Evolutionary conservation across 352 stramenopile species (phyloP), one percentile per base, ranked within the genome.

Genomic region (Pythium phragmiticola): DNA sequence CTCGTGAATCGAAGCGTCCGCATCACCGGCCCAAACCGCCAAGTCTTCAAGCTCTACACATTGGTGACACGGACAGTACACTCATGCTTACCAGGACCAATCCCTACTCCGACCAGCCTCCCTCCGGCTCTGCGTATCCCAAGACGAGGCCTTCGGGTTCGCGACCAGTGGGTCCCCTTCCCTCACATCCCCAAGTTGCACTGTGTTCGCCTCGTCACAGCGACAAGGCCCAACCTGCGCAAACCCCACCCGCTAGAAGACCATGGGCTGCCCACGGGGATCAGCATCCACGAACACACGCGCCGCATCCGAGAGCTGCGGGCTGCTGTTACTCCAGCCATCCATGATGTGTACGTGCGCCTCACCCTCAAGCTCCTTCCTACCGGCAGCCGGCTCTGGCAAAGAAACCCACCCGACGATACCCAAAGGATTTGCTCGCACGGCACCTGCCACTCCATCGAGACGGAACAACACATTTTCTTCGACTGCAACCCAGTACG

Each of bases 321-420:
- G 3, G 16, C 43, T 13, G 14, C 16, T 19, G 43, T 49, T 17
- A 49, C 43, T 12, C 43, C 43, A 11, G 43, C 26, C 11, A 17
- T 49, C 17, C 43, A 26, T 11, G 43, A 49, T 26, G 43, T 49
- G 14, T 49, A 49, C 43, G 8, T 28, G 7, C 14, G 43, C 7
- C 43, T 49, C n/a, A 28, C 43, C 3, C n/a, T 30, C 43, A 49
- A 49, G 43, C 43, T 49, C 43, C 43, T 49, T 12, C 43, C 43
- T 12, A 49, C 43, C 9, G 43, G 43, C 43, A 49, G 43, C n/a
- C 4, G 43, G 7, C 43, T 28, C 14, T 49, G 43, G 43, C 43
- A 28, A 11, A 14, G 11, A 17, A 37, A 37, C 33, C 6, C 6
- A 6, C 33, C 9, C 43, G 19, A 21, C 16, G 11, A 21, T 26